Evolutionary conservation across 306 rosid genomes (phyloP).

Genomic region (Prosopis cineraria): DNA sequence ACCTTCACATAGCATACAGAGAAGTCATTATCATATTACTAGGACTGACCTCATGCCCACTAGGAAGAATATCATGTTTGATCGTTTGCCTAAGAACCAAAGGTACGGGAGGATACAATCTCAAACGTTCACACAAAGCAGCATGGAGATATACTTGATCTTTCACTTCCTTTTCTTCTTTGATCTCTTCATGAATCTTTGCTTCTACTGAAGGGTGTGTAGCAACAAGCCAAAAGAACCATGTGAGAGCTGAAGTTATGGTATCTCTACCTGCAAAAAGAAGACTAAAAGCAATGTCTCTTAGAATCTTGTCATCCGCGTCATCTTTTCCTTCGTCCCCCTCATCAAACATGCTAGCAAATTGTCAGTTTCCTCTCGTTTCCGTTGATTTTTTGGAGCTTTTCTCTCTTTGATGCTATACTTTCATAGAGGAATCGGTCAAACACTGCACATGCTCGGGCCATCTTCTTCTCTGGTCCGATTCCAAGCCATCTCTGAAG

Average conservation of each 20-base stretch:
- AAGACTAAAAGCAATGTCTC: not conserved
- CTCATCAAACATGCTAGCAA: not conserved
- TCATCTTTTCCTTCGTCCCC: not conserved
- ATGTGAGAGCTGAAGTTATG: not conserved
- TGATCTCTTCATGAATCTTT: constrained; percentile 39
- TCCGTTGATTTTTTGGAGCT: not conserved
- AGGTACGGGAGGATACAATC: not conserved
- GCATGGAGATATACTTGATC: not conserved
- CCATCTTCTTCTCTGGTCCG: not conserved
- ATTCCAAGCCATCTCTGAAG: not conserved
- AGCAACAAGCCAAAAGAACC: constrained; percentile 22
- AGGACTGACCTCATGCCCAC: not conserved
- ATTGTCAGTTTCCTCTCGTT: not conserved
- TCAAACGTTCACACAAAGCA: not conserved
- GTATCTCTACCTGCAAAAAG: constrained; percentile 1
- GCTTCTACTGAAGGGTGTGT: constrained; percentile 34
- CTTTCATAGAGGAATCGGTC: not conserved
- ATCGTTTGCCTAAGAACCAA: not conserved
- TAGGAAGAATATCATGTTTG: not conserved
- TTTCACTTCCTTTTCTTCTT: not conserved
- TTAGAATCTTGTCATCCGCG: not conserved
- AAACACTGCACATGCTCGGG: not conserved
- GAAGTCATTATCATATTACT: not conserved
- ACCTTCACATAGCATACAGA: not conserved
- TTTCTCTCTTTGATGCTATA: not conserved